phyloP scores from a whole-genome alignment of 2,329 filamentous ascomycete genomes.

The Rhynchosporium secalis region DNA sequence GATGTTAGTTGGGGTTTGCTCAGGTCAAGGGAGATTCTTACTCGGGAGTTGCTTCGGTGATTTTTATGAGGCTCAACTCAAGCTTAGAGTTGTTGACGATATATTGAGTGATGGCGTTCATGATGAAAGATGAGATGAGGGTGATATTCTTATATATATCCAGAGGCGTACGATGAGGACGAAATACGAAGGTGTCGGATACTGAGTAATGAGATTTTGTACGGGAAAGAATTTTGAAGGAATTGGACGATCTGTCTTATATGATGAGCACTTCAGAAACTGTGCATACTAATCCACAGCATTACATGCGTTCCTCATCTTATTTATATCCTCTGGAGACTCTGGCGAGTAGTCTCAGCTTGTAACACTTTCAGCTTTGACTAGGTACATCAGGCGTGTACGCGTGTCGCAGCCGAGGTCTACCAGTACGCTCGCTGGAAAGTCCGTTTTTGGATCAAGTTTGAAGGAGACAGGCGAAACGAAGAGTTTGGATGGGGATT shows the following conservation, averaged over 20 bases:
- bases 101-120: conserved; percentile 24
- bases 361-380: not conserved
- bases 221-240: not conserved
- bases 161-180: not conserved
- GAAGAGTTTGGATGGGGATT: not conserved
- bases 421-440: conserved; percentile 1
- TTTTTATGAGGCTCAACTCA: conserved; percentile 23
- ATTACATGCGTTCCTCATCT: not conserved
- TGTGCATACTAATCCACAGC: not conserved
- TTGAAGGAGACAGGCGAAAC: not conserved
- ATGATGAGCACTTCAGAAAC: not conserved
- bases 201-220: not conserved
- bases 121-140: conserved; percentile 7
- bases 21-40: not conserved
- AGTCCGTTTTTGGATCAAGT: not conserved
- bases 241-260: not conserved
- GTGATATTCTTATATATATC: not conserved
- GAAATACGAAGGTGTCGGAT: not conserved
- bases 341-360: not conserved
- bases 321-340: too few species aligned
- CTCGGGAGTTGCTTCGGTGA: conserved; percentile 25
- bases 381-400: not conserved
- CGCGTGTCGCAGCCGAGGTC: conserved; percentile 4
- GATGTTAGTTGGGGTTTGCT: not conserved
- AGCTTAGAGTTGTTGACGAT: conserved; percentile 22